Conservation (phyloP, 2,329 filamentous ascomycete genomes). For the Alternaria sp. region DNA sequence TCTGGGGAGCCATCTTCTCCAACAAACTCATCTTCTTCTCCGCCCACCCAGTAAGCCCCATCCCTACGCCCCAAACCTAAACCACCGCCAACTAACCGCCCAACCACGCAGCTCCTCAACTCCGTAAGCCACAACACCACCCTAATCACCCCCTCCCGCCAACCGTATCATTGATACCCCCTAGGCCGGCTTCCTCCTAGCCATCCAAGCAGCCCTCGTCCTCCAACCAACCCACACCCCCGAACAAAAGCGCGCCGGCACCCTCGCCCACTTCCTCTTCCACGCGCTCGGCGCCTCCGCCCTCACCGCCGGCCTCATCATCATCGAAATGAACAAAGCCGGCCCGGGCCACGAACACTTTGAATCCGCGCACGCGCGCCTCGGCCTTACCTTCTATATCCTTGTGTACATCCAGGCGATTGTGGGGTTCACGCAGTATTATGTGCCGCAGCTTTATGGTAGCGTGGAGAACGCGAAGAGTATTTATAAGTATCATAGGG, state of each 20-base stretch:
- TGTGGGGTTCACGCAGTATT: constrained; percentile 85
- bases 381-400: constrained; percentile 79
- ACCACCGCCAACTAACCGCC: constrained; percentile 11
- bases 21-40: constrained; percentile 81
- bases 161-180: constrained; percentile 24
- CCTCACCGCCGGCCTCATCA: constrained; percentile 68
- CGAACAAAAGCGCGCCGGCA: constrained; percentile 71
- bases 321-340: constrained; percentile 87
- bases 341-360: constrained; percentile 73
- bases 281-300: constrained; percentile 69
- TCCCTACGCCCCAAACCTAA: neutral
- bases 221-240: constrained; percentile 86
- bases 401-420: constrained; percentile 74
- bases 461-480: constrained; percentile 79
- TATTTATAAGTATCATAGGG: constrained; percentile 89
- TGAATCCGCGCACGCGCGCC: constrained; percentile 78
- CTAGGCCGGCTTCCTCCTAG: constrained; percentile 70
- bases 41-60: constrained; percentile 74
- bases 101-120: constrained; percentile 57
- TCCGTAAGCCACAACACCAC: constrained; percentile 44
- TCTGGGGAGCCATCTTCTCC: constrained; percentile 80
- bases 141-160: constrained; percentile 10
- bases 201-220: constrained; percentile 80
- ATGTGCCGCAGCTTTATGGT: constrained; percentile 75
- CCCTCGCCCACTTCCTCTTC: constrained; percentile 71